Base-by-base conservation (phyloP, 2,329 filamentous ascomycete species). In the Aspergillaceae sp. region DNA sequence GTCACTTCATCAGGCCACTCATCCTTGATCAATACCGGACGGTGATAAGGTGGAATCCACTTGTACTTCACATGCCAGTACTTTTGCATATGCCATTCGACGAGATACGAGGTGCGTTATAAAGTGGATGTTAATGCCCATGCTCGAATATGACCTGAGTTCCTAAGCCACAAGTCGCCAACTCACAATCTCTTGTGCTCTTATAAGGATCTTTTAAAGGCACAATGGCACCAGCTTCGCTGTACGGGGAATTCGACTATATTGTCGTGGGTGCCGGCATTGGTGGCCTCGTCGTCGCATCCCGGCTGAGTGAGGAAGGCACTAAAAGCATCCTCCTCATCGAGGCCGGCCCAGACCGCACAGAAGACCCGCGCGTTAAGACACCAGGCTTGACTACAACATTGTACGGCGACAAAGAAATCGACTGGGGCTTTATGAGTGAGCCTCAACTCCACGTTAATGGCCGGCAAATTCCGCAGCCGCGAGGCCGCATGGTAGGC, bases 401-500 rank as follows among this genome's bases (percentile, higher is more conserved):
- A 3, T 27, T 47, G 4, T 52, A 49, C 34, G 52, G 44, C 8
- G 43, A 56, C 42, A 43, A 44, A 3, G 45, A 55, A 10, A 47
- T 51, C 27, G 54, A 56, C 42, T 56, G 53, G 51, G 45, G 48
- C 34, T 48, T 52, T 37, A 40, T 42, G 28, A 47, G 29, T 30
- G 33, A 37, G 19, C 49, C 47, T 11, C 42, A 47, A 41, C 29
- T 50, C 47, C 2, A 40, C 9, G 11, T 75, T 6, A 63, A 65
- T 29, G 64, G 64, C 27, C 65, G 71, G 3, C 49, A 59, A 1
- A 64, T 74, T 9, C 42, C 56, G 5, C 67, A 71, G 36, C 67
- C 66, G 30, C 64, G 73, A 7, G 74, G 71, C 32, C 72, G 72
- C 47, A 72, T 74, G 0, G 61, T 77, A 0, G 74, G 74, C 5